Conservation (phyloP, 257 asterid species). For the Leptodermis oblonga region DNA sequence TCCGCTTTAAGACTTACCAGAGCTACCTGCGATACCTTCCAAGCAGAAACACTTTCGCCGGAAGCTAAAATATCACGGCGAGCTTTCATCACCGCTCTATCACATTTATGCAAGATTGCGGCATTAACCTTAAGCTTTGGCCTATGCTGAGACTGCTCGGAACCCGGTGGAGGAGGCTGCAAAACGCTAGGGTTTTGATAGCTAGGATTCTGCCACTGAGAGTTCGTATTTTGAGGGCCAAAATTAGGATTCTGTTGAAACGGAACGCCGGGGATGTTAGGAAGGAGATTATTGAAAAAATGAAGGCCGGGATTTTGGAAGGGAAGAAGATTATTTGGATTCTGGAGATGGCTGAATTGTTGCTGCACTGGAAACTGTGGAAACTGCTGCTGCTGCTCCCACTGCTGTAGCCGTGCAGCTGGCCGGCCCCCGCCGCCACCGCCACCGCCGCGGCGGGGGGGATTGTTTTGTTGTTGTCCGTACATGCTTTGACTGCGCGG, state of each 20-base stretch:
- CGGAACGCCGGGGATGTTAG: conserved; percentile 12
- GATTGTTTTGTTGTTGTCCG: conserved; percentile 17
- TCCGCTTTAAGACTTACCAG: conserved; percentile 46
- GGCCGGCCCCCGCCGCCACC: neutral
- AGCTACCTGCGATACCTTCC: conserved; percentile 86
- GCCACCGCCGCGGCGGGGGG: conserved; percentile 12
- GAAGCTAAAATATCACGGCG: conserved; percentile 40
- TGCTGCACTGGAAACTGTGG: conserved; percentile 19
- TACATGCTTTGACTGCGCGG: conserved; percentile 11
- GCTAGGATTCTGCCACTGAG: conserved; percentile 22
- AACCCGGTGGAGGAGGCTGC: conserved; percentile 11
- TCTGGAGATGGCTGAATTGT: conserved; percentile 35
- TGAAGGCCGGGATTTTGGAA: conserved; percentile 18
- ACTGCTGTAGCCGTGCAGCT: neutral
- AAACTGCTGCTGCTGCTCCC: conserved; percentile 31
- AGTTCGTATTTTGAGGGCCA: conserved; percentile 17
- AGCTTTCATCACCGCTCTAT: conserved; percentile 54
- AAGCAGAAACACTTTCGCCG: conserved; percentile 54
- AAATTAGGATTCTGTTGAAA: conserved; percentile 27
- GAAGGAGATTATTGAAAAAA: conserved; percentile 21
- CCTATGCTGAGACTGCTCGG: conserved; percentile 19
- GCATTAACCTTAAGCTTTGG: conserved; percentile 13
- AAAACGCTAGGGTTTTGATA: conserved; percentile 1
- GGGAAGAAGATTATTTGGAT: conserved; percentile 27
- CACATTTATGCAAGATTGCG: conserved; percentile 45